These are phyloP conservation scores for Xylaria sp. DNA, from an alignment of 2,329 filamentous ascomycete species.

Conservation along the genomic window DNA sequence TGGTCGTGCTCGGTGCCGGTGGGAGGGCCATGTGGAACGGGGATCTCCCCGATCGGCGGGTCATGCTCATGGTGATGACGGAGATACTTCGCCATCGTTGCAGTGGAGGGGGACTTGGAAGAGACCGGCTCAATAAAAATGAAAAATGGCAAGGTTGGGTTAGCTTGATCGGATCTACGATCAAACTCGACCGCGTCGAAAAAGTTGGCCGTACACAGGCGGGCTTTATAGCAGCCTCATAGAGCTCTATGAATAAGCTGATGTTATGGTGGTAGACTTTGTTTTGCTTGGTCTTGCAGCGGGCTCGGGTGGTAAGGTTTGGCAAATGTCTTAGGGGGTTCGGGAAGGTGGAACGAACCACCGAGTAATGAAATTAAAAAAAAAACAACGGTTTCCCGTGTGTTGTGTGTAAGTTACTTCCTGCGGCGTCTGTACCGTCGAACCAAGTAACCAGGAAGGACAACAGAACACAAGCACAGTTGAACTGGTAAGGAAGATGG, in stretches of 20 bases:
- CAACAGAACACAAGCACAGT: too few relatives aligned
- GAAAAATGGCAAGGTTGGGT: conserved; percentile 1
- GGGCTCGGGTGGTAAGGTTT: too few relatives aligned
- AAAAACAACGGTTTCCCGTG: too few relatives aligned
- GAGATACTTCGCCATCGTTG: conserved; percentile 41
- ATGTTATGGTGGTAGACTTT: too few relatives aligned
- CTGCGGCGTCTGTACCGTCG: too few relatives aligned
- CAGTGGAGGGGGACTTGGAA: not conserved
- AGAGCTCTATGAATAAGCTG: not conserved
- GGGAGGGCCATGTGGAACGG: conserved; percentile 56
- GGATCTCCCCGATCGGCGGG: conserved; percentile 53
- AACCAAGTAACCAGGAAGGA: too few relatives aligned
- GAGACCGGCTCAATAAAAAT: conserved; percentile 2
- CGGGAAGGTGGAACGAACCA: too few relatives aligned
- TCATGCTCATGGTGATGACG: conserved; percentile 46
- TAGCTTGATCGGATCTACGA: conserved; percentile 2
- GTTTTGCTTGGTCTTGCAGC: too few relatives aligned
- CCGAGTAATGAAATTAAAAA: too few relatives aligned
- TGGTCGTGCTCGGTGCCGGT: conserved; percentile 54
- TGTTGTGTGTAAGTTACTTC: too few relatives aligned
- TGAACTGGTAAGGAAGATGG: too few relatives aligned
- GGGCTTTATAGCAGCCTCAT: not conserved
- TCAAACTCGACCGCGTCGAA: not conserved
- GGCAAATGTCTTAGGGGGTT: too few relatives aligned
- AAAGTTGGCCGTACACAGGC: not conserved